Conservation (phyloP, 176 grass and related monocot genomes). For the Guadua angustifolia region DNA sequence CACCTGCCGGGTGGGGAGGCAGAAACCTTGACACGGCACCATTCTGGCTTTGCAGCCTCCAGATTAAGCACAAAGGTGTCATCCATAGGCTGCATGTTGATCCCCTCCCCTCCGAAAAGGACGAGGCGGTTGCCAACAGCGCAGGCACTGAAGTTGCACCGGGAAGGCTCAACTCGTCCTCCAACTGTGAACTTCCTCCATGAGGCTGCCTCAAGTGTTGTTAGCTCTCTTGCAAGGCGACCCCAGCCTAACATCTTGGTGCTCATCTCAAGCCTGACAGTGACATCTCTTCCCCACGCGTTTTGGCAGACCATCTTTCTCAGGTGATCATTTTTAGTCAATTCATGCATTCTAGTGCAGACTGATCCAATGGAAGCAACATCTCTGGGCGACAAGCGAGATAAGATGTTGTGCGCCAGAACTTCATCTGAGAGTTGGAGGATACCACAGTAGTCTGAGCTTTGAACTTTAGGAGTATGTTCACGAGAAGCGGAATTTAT, state of each 20-base stretch:
- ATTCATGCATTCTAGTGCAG: slow-evolving; percentile 72
- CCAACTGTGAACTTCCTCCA: slow-evolving; percentile 95
- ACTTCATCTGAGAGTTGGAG: slow-evolving; percentile 95
- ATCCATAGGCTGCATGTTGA: slow-evolving; percentile 97
- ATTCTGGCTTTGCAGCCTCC: slow-evolving; percentile 76
- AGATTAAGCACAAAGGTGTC: slow-evolving; percentile 98
- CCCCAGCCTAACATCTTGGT: slow-evolving; percentile 87
- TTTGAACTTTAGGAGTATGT: slow-evolving; percentile 34
- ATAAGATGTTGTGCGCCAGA: slow-evolving; percentile 91
- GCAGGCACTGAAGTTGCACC: slow-evolving; percentile 95
- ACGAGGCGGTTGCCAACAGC: slow-evolving; percentile 87
- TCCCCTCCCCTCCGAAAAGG: slow-evolving; percentile 91
- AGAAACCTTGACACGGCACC: slow-evolving; percentile 78
- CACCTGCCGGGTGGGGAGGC: slow-evolving; percentile 87
- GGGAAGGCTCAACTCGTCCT: slow-evolving; percentile 88
- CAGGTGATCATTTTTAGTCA: slow-evolving; percentile 89
- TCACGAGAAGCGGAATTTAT: slow-evolving; percentile 36
- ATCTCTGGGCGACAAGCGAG: slow-evolving; percentile 75
- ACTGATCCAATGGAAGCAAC: slow-evolving; percentile 92
- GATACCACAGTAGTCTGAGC: slow-evolving; percentile 65
- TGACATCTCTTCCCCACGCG: slow-evolving; percentile 89
- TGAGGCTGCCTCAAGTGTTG: slow-evolving; percentile 90
- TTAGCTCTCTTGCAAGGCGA: slow-evolving; percentile 91
- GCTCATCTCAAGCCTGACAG: slow-evolving; percentile 78
- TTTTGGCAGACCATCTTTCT: slow-evolving; percentile 96